Evolutionary conservation across 495 filamentous ascomycete species (phyloP).

Genomic region (Podospora bellae-mahoneyi): DNA sequence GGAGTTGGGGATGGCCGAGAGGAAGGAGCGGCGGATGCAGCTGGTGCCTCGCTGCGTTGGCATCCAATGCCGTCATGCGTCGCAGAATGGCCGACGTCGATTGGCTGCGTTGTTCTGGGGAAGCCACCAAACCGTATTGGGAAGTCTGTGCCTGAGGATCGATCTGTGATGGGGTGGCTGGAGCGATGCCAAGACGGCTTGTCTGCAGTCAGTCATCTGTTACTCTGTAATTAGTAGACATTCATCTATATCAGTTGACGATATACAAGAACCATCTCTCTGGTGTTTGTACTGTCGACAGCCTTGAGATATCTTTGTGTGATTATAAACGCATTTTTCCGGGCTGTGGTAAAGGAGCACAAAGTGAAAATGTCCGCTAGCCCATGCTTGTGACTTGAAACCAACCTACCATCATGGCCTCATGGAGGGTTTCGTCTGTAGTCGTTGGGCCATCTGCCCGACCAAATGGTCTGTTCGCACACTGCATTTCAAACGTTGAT

Average conservation of each 20-base stretch:
- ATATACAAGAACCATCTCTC: too few relatives aligned
- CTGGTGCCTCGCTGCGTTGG: slow-evolving; percentile 3
- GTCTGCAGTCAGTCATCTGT: neutral
- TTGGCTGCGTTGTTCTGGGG: slow-evolving; percentile 13
- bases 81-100: slow-evolving; percentile 9
- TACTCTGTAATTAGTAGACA: too few relatives aligned
- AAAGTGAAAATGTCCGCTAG: neutral
- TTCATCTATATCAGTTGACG: too few relatives aligned
- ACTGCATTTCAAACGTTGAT: neutral
- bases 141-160: slow-evolving; percentile 14
- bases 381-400: neutral
- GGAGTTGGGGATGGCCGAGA: slow-evolving; percentile 6
- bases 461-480: neutral
- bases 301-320: neutral
- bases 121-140: neutral
- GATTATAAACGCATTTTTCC: neutral
- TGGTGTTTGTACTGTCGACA: too few relatives aligned
- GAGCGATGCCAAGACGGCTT: slow-evolving; percentile 6
- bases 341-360: neutral
- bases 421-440: neutral
- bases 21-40: neutral
- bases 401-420: neutral
- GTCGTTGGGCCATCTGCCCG: neutral
- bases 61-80: slow-evolving; percentile 23
- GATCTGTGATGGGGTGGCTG: slow-evolving; percentile 2